Evolutionary conservation across 345 rosid genomes (phyloP).

Genomic region (Hibiscus tridactylites): DNA sequence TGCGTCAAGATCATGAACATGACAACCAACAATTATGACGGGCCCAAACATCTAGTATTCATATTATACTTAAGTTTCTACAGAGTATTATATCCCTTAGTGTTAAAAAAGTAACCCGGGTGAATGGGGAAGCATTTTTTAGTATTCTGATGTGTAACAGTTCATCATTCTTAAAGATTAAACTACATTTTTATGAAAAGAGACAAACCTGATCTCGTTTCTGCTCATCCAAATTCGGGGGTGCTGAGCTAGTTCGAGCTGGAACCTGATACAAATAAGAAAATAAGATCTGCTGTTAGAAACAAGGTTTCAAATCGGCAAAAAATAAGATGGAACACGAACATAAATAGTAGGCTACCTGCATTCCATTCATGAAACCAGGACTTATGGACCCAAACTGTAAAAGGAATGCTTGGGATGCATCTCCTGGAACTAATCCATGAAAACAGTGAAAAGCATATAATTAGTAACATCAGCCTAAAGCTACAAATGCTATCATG

Average conservation of each 20-base stretch:
- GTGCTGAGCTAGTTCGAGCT: not conserved
- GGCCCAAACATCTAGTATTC: not conserved
- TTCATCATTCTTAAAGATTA: not conserved
- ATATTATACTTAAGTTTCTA: not conserved
- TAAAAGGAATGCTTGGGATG: slow-evolving; percentile 56
- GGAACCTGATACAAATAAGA: not conserved
- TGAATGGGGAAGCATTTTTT: not conserved
- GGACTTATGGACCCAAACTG: slow-evolving; percentile 90
- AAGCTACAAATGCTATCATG: not conserved
- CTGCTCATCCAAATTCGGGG: not conserved
- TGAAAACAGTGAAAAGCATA: not conserved
- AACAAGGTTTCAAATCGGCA: not conserved
- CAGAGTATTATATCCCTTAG: not conserved
- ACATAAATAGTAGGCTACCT: slow-evolving; percentile 28
- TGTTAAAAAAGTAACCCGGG: not conserved
- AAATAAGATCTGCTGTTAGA: not conserved
- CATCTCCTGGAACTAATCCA: slow-evolving; percentile 43
- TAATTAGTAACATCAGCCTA: not conserved
- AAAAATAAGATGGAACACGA: not conserved
- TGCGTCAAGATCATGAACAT: not conserved
- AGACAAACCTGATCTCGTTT: slow-evolving; percentile 40
- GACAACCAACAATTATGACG: not conserved
- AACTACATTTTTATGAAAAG: not conserved
- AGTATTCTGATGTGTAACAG: not conserved
- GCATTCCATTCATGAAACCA: slow-evolving; percentile 71